Evolutionary conservation across 805 yeast genomes (phyloP).

Genomic region (Jamesozyma gamospora): DNA sequence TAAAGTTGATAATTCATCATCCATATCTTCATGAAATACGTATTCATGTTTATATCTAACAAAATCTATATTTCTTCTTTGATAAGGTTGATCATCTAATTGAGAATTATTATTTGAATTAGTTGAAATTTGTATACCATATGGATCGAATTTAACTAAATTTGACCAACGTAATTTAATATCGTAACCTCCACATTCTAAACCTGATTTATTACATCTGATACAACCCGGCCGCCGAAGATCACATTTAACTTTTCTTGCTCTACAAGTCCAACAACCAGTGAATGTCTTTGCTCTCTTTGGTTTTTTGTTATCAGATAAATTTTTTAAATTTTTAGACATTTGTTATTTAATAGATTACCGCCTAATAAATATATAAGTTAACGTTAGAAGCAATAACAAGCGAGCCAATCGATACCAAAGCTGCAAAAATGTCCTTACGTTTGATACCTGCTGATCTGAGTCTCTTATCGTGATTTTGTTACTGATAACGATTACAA

Average conservation of each 20-base stretch:
- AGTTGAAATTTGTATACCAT: conserved; percentile 27
- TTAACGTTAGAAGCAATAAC: too few relatives aligned
- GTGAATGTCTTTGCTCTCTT: conserved; percentile 61
- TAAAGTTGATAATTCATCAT: conserved; percentile 42
- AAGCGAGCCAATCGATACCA: too few relatives aligned
- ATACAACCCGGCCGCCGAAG: conserved; percentile 56
- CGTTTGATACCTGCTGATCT: too few relatives aligned
- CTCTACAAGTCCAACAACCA: conserved; percentile 83
- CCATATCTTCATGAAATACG: conserved; percentile 81
- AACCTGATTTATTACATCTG: conserved; percentile 58
- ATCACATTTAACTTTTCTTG: conserved; percentile 75
- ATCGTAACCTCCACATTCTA: conserved; percentile 73
- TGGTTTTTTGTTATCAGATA: conserved; percentile 1
- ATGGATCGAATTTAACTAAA: conserved; percentile 42
- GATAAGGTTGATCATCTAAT: conserved; percentile 43
- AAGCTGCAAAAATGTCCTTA: too few relatives aligned
- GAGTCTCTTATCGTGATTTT: too few relatives aligned
- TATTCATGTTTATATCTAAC: conserved; percentile 64
- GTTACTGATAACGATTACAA: too few relatives aligned
- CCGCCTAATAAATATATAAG: too few relatives aligned
- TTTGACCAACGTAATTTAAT: conserved; percentile 68
- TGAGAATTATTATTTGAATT: background rate
- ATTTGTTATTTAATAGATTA: too few relatives aligned
- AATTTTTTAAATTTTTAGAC: background rate
- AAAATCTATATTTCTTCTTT: conserved; percentile 61